A percentile compares a stretch with the other conserved stretches of the same genome.
Conservation (phyloP, 2,329 filamentous ascomycete species). For the Talaromyces sp. region DNA sequence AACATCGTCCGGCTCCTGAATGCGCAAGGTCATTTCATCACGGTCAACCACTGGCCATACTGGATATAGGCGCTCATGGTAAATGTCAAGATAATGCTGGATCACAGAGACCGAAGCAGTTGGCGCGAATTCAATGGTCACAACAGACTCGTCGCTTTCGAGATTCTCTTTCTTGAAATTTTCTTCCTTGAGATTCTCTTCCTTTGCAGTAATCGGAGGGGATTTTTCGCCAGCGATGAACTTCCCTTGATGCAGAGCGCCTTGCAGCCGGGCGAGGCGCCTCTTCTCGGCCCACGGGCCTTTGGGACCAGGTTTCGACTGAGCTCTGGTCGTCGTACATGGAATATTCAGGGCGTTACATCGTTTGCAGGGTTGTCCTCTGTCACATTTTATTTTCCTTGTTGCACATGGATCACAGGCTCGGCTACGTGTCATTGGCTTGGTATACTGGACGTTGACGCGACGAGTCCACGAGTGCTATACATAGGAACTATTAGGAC, state of each 20-base stretch:
- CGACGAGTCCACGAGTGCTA: slow-evolving; percentile 8
- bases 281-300: slow-evolving; percentile 11
- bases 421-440: slow-evolving; percentile 12
- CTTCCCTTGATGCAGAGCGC: slow-evolving; percentile 1
- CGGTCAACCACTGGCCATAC: slow-evolving; percentile 11
- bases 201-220: neutral
- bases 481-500: slow-evolving; percentile 9
- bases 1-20: slow-evolving; percentile 9
- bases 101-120: slow-evolving; percentile 5
- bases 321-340: slow-evolving; percentile 9
- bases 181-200: slow-evolving; percentile 1
- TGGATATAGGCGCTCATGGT: slow-evolving; percentile 8
- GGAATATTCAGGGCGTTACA: slow-evolving; percentile 9
- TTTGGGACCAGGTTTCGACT: slow-evolving; percentile 11
- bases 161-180: slow-evolving; percentile 1
- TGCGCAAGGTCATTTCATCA: slow-evolving; percentile 8
- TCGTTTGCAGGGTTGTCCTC: slow-evolving; percentile 8
- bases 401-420: slow-evolving; percentile 12
- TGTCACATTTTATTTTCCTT: slow-evolving; percentile 12
- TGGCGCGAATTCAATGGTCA: neutral
- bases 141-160: neutral
- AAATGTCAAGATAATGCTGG: slow-evolving; percentile 9
- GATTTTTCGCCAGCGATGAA: neutral
- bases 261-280: slow-evolving; percentile 9
- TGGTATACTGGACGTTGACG: slow-evolving; percentile 6